Conservation (phyloP, 225 moss, liverwort and hornwort genomes). For the Takakia lepidozioides region DNA sequence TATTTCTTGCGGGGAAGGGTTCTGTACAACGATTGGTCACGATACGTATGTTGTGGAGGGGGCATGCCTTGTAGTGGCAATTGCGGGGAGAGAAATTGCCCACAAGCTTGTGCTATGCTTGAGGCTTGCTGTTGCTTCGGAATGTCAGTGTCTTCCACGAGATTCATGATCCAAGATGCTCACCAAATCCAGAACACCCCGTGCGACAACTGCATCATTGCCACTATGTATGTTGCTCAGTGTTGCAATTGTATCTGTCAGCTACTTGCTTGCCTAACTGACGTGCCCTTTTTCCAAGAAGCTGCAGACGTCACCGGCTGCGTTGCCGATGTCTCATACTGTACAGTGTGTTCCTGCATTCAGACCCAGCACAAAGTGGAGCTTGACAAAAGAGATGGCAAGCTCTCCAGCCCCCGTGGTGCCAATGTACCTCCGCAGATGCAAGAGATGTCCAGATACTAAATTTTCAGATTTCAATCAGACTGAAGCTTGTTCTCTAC, state of each 20-base stretch:
- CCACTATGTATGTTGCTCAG: slow-evolving; percentile 36
- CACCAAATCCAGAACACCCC: slow-evolving; percentile 44
- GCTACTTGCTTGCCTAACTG: slow-evolving; percentile 30
- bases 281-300: slow-evolving; percentile 5
- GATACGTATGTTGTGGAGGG: slow-evolving; percentile 70
- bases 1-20: slow-evolving; percentile 52
- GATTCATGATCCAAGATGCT: slow-evolving; percentile 55
- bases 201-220: slow-evolving; percentile 77
- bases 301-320: slow-evolving; percentile 37
- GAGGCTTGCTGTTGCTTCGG: slow-evolving; percentile 52
- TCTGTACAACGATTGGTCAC: slow-evolving; percentile 52
- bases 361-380: slow-evolving; percentile 74
- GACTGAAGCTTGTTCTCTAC: too few relatives aligned
- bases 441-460: too few relatives aligned
- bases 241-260: slow-evolving; percentile 56
- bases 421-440: too few relatives aligned
- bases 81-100: slow-evolving; percentile 43
- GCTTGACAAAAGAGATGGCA: slow-evolving; percentile 52
- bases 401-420: too few relatives aligned
- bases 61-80: slow-evolving; percentile 69
- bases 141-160: slow-evolving; percentile 41
- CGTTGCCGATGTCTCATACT: slow-evolving; percentile 50
- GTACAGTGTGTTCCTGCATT: slow-evolving; percentile 62
- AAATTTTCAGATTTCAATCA: too few relatives aligned
- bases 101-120: slow-evolving; percentile 39